Evolutionary conservation across 495 filamentous ascomycete species (phyloP).

Genomic region (Tetracladium setigerum): DNA sequence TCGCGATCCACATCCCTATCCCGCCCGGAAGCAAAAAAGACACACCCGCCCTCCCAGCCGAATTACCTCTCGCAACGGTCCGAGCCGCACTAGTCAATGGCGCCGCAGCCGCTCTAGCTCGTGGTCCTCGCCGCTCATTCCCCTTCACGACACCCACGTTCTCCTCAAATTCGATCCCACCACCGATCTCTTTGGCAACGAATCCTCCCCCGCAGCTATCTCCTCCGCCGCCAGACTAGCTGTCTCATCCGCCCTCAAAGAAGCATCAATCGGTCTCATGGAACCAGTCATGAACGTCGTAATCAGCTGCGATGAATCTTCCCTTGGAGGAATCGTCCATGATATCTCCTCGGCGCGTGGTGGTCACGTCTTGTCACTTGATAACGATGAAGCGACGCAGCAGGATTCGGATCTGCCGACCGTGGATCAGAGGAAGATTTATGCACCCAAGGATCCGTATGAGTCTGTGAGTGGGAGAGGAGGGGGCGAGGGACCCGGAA

Average conservation of each 20-base stretch:
- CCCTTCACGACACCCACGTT: conserved; percentile 68
- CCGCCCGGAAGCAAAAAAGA: conserved; percentile 24
- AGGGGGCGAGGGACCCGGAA: conserved; percentile 11
- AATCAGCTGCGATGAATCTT: conserved; percentile 75
- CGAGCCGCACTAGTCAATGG: conserved; percentile 68
- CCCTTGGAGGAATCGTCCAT: conserved; percentile 79
- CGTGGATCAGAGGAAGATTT: conserved; percentile 66
- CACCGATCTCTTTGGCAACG: conserved; percentile 56
- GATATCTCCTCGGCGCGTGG: conserved; percentile 79
- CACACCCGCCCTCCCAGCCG: conserved; percentile 41
- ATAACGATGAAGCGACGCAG: conserved; percentile 35
- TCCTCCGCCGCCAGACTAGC: conserved; percentile 70
- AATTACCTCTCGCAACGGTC: conserved; percentile 48
- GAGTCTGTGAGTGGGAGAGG: conserved; percentile 30
- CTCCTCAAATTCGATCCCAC: conserved; percentile 57
- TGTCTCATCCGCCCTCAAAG: conserved; percentile 55
- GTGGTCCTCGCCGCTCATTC: conserved; percentile 70
- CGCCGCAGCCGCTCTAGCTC: conserved; percentile 72
- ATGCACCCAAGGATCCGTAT: conserved; percentile 82
- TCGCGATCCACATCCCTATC: conserved; percentile 44
- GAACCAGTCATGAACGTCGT: conserved; percentile 88
- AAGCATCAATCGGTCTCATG: conserved; percentile 59
- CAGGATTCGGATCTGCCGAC: conserved; percentile 16
- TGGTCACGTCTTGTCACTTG: conserved; percentile 76
- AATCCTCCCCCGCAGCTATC: conserved; percentile 66